These are phyloP conservation scores for Echinochloa phyllopogon DNA, from an alignment of 176 grass and related monocot genomes.

Conservation along the genomic window DNA sequence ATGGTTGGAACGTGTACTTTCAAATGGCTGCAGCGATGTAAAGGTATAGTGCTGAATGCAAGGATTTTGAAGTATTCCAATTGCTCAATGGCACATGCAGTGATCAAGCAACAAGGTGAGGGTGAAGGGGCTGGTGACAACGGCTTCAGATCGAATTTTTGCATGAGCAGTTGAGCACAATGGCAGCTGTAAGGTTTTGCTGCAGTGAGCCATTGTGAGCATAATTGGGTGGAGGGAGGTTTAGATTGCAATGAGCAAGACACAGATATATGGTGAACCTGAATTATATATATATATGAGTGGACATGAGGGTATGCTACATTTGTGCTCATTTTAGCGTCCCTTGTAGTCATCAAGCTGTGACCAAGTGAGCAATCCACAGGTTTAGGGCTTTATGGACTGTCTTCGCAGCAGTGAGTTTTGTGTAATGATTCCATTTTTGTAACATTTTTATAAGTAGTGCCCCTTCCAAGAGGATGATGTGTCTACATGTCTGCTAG, in stretches of 20 bases:
- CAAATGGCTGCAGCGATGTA: neutral
- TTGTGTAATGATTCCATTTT: neutral
- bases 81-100: conserved; percentile 6
- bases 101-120: conserved; percentile 1
- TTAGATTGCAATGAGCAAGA: conserved; percentile 5
- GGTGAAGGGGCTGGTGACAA: neutral
- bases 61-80: neutral
- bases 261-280: neutral
- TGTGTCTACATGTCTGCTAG: neutral
- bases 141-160: conserved; percentile 12
- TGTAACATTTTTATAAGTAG: neutral
- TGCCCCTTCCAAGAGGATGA: neutral
- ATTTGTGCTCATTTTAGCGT: neutral
- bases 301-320: conserved; percentile 15
- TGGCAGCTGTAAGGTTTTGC: neutral
- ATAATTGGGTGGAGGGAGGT: neutral
- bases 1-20: neutral
- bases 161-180: neutral
- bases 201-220: neutral
- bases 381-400: conserved; percentile 1
- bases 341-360: neutral
- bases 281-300: conserved; percentile 4
- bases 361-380: conserved; percentile 14
- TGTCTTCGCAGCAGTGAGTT: conserved; percentile 17
- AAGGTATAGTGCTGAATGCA: conserved; percentile 31